Base-by-base conservation (phyloP, 2,329 filamentous ascomycete species). In the Diplocarpon mali region DNA sequence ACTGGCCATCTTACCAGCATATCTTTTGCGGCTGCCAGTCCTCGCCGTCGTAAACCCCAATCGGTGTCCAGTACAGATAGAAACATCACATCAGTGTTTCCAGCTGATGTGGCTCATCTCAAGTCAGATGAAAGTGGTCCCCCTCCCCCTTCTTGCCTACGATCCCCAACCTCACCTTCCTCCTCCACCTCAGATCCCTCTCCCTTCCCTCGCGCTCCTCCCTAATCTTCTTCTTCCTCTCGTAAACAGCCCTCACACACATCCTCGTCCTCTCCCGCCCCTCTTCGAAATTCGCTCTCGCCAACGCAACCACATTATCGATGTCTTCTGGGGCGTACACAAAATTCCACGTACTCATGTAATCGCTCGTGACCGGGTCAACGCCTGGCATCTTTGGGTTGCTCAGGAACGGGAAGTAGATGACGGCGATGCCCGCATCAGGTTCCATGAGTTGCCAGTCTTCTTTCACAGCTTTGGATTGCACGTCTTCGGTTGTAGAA, bases 311-410 rank as follows among this genome's bases (percentile, higher is more conserved):
- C 0, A 94, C 87, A 20, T 77, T 76, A 55, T 96, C 89, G 42
- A 98, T 80, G 63, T 98, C 83, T 46, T 92, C 81, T 0, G 88
- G 82, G 2, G 85, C 93, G 63, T 96, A 98, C 27, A 95, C 80
- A 61, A 96, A 96, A 61, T 98, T 98, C 92, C 92, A 98, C 0
- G 92, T 98, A 54, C 80, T 86, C 69, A 96, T 78, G 64, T 88
- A 96, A 48, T 95, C 87, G 42, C 78, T 84, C 2, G 75, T 76
- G 17, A 80, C 79, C 0, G 92, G 92, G 54, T 95, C 83, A n/a
- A 96, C 82, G 35, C 78, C 84, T 0, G 80, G 75, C 0, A 87
- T 82, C 48, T 83, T 82, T 0, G 81, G 74, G 61, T 98, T 96
- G 24, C 83, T 76, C 12, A 96, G 69, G 50, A 95, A 81, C 0